Base-by-base conservation (phyloP, 345 rosid genomes). In the Lagerstroemia speciosa region DNA sequence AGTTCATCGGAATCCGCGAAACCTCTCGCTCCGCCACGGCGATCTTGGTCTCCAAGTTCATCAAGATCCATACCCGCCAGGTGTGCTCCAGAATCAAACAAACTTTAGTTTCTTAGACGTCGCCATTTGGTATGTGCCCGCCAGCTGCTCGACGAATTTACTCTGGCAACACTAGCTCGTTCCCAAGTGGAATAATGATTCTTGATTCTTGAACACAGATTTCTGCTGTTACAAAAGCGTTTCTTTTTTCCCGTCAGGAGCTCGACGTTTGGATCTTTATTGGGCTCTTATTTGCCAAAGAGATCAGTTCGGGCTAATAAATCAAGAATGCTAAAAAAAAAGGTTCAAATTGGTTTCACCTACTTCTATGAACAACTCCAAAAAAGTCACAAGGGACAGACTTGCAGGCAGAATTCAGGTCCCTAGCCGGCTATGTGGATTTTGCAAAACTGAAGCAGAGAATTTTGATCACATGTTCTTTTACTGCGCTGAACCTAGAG, bases 41-140 rank as follows among this genome's bases (percentile, higher is more conserved):
- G 55, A 72, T 70, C 29, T 71, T 81, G 78, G 65, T 84, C 77
- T 40, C 83, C 78, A 74, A 58, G 77, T 84, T 81, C 80, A 74
- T 84, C 71, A 84, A 81, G 74, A 80, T 84, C 76, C 79, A 84
- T 75, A 77, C 77, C 46, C 79, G 75, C 19, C 73, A 79, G 85
- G 87, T 84, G 29, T 36, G 19, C 19, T 30, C 68, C 34, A 58
- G 7, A 30, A 12, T 27, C 63, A 29, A 58, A 30, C 34, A 9
- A 1, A 9, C 3, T 58, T 6, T 10, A 8, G 0, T 1, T 58
- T 14, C 34, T 27, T 58, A 9, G 33, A 58, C 19, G 5, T 30
- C 15, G 63, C 34, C 11, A 4, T 27, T 30, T 58, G 34, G 63
- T 27, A 2, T 12, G 14, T 62, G 67, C 61, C 33, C 60, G 31